These are phyloP conservation scores for Sporodiniella umbellata DNA, from an alignment of 371 early-diverging fungal species.

Conservation along the genomic window DNA sequence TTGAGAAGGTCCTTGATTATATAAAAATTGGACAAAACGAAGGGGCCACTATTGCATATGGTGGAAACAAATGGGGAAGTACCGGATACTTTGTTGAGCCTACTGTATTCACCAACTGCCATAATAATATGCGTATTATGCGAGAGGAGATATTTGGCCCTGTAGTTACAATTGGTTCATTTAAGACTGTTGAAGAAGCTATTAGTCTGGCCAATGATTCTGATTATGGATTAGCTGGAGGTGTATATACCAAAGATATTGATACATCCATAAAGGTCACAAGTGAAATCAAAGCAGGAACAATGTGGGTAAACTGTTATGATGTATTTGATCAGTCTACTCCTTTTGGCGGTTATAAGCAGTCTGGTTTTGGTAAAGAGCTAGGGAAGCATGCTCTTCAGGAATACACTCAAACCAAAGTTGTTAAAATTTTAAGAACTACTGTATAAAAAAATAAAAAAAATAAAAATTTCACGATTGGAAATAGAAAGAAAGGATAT, in stretches of 20 bases:
- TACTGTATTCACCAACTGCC: conserved; percentile 72
- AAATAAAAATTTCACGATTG: too few species aligned
- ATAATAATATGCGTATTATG: conserved; percentile 64
- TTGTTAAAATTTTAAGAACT: conserved; percentile 41
- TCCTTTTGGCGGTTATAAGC: conserved; percentile 90
- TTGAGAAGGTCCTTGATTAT: conserved; percentile 67
- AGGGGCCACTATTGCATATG: conserved; percentile 59
- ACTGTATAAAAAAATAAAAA: too few species aligned
- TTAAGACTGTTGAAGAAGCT: conserved; percentile 74
- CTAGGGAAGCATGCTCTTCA: conserved; percentile 70
- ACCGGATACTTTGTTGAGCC: conserved; percentile 81
- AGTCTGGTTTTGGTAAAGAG: conserved; percentile 83
- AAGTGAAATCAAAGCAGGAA: conserved; percentile 72
- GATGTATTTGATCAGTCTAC: conserved; percentile 50
- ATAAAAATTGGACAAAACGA: conserved; percentile 56
- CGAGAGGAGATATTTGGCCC: conserved; percentile 94
- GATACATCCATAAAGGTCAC: conserved; percentile 58
- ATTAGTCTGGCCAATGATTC: conserved; percentile 74
- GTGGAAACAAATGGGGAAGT: conserved; percentile 64
- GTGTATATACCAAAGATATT: conserved; percentile 73
- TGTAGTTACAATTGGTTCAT: conserved; percentile 76
- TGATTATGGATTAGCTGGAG: conserved; percentile 82
- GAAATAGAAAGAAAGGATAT: too few species aligned
- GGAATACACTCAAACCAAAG: conserved; percentile 69
- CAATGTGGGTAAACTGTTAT: conserved; percentile 43